These are phyloP conservation scores for Fabrea salina DNA, from an alignment of 169 alveolate species.

Conservation along the genomic window DNA sequence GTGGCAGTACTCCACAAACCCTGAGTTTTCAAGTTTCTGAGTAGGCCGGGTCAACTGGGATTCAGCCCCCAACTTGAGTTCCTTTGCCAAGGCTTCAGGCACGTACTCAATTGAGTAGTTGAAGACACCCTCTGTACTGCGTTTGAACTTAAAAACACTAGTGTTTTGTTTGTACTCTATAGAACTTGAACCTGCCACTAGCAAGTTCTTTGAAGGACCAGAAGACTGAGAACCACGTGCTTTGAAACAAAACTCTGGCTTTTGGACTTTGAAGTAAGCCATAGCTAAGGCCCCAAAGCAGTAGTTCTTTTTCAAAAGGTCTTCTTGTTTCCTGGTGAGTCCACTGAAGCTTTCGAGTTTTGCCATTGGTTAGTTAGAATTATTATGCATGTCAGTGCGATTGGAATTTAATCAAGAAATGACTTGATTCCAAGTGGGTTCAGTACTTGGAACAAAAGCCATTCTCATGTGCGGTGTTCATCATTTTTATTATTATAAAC, in stretches of 20 bases:
- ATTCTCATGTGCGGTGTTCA: no score
- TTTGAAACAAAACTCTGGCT: not conserved
- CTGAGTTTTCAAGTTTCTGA: no score
- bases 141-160: not conserved
- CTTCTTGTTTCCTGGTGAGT: constrained; percentile 18
- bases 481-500: no score
- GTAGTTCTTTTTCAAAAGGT: constrained; percentile 11
- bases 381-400: no score
- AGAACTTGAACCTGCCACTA: not conserved
- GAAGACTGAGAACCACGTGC: not conserved
- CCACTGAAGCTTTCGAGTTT: constrained; percentile 14
- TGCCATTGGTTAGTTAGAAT: constrained; percentile 17
- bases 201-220: not conserved
- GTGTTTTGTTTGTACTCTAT: not conserved
- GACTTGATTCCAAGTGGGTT: no score
- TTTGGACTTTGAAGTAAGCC: not conserved
- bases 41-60: no score
- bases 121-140: not conserved
- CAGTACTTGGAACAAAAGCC: no score
- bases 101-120: not conserved
- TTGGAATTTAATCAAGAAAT: no score
- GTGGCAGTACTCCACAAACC: constrained; percentile 11
- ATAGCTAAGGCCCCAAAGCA: constrained; percentile 2
- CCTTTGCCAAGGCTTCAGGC: no score
- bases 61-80: no score